Evolutionary conservation across 1,139 yeast genomes (phyloP).

Genomic region (Yamadazyma sp.): DNA sequence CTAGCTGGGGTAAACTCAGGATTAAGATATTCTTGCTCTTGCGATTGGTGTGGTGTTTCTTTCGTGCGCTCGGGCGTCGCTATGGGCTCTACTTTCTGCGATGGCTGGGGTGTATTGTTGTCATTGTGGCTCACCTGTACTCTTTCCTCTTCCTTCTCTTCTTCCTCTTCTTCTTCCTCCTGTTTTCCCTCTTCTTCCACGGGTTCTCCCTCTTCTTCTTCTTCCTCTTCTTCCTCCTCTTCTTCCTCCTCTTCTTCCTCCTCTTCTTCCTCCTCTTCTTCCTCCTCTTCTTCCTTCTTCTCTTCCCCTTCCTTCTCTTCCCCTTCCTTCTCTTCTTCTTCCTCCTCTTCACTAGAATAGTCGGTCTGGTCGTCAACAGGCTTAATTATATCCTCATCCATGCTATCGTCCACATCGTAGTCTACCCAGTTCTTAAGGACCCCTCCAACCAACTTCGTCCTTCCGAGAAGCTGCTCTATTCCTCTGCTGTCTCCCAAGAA

Average conservation of each 20-base stretch:
- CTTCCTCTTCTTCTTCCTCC: too few species aligned
- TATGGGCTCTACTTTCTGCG: too few species aligned
- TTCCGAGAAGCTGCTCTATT: constrained; percentile 50
- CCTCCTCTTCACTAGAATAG: constrained; percentile 13
- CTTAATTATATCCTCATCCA: constrained; percentile 28
- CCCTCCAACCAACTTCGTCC: constrained; percentile 42
- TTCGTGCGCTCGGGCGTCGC: too few species aligned
- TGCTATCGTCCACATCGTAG: constrained; percentile 34
- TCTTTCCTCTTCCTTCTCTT: too few species aligned
- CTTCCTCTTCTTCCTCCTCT: too few species aligned
- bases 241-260: too few species aligned
- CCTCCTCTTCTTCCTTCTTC: constrained; percentile 3
- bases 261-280: constrained; percentile 1
- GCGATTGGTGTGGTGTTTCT: constrained; percentile 2
- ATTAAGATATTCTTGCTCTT: background rate
- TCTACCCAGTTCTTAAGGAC: constrained; percentile 44
- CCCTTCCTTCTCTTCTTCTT: constrained; percentile 9
- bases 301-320: constrained; percentile 7
- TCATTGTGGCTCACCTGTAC: too few species aligned
- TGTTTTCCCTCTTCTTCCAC: too few species aligned
- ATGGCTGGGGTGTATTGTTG: too few species aligned
- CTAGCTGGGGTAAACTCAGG: constrained; percentile 5
- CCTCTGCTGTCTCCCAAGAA: constrained; percentile 38
- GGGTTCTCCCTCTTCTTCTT: too few species aligned
- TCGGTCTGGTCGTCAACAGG: constrained; percentile 10